Evolutionary conservation across 441 rosid genomes (phyloP).

Genomic region (Biscutella laevigata): DNA sequence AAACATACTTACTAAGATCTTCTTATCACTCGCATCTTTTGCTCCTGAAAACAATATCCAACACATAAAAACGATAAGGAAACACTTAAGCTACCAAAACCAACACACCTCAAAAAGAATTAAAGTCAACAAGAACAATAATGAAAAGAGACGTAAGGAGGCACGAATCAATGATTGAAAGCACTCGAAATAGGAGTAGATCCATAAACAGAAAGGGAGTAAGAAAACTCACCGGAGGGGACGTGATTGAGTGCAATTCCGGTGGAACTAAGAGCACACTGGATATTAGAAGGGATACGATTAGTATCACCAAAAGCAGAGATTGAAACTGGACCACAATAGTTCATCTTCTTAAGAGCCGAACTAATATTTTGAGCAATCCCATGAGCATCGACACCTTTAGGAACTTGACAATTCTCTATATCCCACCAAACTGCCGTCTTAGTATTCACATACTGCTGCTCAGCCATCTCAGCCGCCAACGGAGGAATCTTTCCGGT

Average conservation of each 20-base stretch:
- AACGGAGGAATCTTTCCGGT: not conserved
- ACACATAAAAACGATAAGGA: not conserved
- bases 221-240: slow-evolving; percentile 52
- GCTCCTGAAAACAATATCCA: slow-evolving; percentile 52
- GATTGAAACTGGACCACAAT: slow-evolving; percentile 72
- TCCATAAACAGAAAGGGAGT: not conserved
- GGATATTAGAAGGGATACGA: slow-evolving; percentile 48
- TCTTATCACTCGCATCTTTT: slow-evolving; percentile 96
- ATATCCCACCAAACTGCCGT: slow-evolving; percentile 97
- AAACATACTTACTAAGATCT: no score
- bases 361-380: slow-evolving; percentile 81
- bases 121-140: no score
- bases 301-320: slow-evolving; percentile 83
- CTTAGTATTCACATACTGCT: slow-evolving; percentile 57
- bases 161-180: not conserved
- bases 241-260: slow-evolving; percentile 89
- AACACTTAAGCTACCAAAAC: not conserved
- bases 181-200: not conserved
- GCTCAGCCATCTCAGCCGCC: slow-evolving; percentile 38
- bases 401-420: slow-evolving; percentile 84
- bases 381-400: slow-evolving; percentile 50
- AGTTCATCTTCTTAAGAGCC: slow-evolving; percentile 60
- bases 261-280: slow-evolving; percentile 76
- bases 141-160: no score
- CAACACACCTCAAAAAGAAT: not conserved